These are phyloP conservation scores for Nemania sp. DNA, from an alignment of 2,329 filamentous ascomycete species.

Conservation along the genomic window DNA sequence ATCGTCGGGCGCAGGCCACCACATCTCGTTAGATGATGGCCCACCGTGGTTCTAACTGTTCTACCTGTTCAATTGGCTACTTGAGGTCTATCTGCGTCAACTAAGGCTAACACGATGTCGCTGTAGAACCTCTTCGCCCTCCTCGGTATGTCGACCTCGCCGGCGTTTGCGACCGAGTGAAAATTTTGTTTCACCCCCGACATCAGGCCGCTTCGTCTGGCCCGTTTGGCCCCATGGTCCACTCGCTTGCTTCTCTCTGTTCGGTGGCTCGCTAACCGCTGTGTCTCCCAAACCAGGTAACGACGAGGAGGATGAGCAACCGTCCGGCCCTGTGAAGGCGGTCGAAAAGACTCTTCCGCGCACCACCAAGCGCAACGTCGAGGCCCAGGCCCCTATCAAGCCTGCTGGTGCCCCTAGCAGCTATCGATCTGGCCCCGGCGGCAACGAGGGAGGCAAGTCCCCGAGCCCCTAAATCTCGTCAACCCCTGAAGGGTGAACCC, in stretches of 20 bases:
- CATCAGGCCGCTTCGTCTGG: not conserved
- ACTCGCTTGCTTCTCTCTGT: not conserved
- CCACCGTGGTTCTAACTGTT: no score
- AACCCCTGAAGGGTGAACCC: not conserved
- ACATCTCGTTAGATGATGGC: no score
- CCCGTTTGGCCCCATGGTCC: not conserved
- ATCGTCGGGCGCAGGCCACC: no score
- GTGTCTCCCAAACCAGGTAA: constrained; percentile 52
- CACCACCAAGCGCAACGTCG: constrained; percentile 81
- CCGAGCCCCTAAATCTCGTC: not conserved
- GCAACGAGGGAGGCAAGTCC: constrained; percentile 85
- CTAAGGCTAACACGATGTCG: constrained; percentile 33
- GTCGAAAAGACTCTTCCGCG: constrained; percentile 81
- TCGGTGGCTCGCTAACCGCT: constrained; percentile 31
- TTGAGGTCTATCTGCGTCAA: not conserved
- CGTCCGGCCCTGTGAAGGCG: constrained; percentile 80
- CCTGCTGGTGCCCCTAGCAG: constrained; percentile 46
- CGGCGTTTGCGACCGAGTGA: constrained; percentile 31
- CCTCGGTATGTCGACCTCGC: constrained; percentile 74
- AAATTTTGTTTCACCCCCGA: constrained; percentile 21
- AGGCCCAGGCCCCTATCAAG: constrained; percentile 67
- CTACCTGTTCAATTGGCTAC: constrained; percentile 18
- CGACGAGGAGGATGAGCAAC: constrained; percentile 71
- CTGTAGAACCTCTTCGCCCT: constrained; percentile 97
- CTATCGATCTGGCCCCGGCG: constrained; percentile 63